These are phyloP conservation scores for Hypoxylon sp. DNA, from an alignment of 2,329 filamentous ascomycete species.

Conservation along the genomic window DNA sequence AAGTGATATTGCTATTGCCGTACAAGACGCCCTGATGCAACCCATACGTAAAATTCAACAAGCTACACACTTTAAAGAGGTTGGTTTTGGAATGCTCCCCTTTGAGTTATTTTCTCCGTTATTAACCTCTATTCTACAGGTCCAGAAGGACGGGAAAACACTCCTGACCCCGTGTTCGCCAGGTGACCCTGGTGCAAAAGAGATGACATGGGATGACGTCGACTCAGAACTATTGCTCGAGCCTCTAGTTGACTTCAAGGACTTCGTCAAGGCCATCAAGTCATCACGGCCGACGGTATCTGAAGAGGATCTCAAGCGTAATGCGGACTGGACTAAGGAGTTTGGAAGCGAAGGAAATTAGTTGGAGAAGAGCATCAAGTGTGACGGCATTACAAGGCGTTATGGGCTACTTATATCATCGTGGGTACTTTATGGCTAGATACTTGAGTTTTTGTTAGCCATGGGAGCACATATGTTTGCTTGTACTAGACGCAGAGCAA, in stretches of 20 bases:
- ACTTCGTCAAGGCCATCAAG: constrained; percentile 94
- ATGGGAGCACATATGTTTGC: constrained; percentile 25
- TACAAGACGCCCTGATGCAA: constrained; percentile 97
- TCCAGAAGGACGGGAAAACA: constrained; percentile 75
- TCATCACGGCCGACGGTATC: constrained; percentile 92
- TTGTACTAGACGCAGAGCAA: constrained; percentile 26
- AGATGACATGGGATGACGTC: constrained; percentile 95
- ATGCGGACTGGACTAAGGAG: constrained; percentile 94
- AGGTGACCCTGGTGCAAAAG: constrained; percentile 85
- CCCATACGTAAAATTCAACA: constrained; percentile 97
- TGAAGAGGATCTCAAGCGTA: constrained; percentile 84
- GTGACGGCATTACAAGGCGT: constrained; percentile 50
- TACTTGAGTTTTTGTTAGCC: constrained; percentile 29
- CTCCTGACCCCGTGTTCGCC: constrained; percentile 94
- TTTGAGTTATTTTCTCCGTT: background rate
- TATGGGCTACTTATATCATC: constrained; percentile 43
- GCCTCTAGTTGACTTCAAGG: constrained; percentile 87
- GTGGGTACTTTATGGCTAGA: constrained; percentile 22
- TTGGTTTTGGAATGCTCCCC: constrained; percentile 58
- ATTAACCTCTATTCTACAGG: constrained; percentile 61
- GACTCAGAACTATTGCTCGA: constrained; percentile 88
- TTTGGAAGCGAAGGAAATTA: constrained; percentile 89
- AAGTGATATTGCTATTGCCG: constrained; percentile 94
- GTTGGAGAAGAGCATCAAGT: constrained; percentile 11
- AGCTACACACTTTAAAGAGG: constrained; percentile 97